Conservation (phyloP, 768 basidiomycete species). For the Vararia minispora region DNA sequence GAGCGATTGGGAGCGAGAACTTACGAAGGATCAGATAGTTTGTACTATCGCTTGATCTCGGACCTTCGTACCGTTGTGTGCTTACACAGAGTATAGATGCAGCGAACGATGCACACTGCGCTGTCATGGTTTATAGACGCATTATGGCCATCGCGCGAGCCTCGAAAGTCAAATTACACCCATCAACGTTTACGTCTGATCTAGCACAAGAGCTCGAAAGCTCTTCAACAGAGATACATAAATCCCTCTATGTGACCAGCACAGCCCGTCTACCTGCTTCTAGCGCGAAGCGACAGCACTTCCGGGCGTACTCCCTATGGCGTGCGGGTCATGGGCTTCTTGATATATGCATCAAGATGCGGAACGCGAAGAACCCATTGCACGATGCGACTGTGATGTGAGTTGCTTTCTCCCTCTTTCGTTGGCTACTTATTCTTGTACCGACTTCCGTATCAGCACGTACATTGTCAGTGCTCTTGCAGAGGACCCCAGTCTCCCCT, state of each 20-base stretch:
- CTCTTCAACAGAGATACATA: neutral
- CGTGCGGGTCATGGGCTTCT: conserved; percentile 23
- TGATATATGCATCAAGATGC: conserved; percentile 28
- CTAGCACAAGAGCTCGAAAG: conserved; percentile 13
- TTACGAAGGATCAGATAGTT: conserved; percentile 26
- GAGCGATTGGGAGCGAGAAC: conserved; percentile 33
- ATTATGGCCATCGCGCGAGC: conserved; percentile 23
- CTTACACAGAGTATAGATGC: conserved; percentile 25
- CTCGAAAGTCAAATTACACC: conserved; percentile 13
- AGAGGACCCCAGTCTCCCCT: conserved; percentile 27
- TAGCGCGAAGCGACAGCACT: conserved; percentile 19
- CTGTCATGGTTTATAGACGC: conserved; percentile 30
- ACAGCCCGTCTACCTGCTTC: neutral
- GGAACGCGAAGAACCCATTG: conserved; percentile 28
- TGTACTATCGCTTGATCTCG: conserved; percentile 18
- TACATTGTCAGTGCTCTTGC: conserved; percentile 32
- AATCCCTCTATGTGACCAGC: neutral
- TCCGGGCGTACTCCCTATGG: conserved; percentile 37
- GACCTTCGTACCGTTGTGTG: neutral
- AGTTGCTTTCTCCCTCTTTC: conserved; percentile 11
- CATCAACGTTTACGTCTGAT: conserved; percentile 18
- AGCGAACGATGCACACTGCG: conserved; percentile 40
- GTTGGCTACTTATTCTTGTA: neutral
- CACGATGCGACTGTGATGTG: conserved; percentile 38
- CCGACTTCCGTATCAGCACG: conserved; percentile 21